Percentiles rank a stretch among this genome's conserved stretches.
Conservation (phyloP, 495 filamentous ascomycete genomes). For the Echria macrotheca region DNA sequence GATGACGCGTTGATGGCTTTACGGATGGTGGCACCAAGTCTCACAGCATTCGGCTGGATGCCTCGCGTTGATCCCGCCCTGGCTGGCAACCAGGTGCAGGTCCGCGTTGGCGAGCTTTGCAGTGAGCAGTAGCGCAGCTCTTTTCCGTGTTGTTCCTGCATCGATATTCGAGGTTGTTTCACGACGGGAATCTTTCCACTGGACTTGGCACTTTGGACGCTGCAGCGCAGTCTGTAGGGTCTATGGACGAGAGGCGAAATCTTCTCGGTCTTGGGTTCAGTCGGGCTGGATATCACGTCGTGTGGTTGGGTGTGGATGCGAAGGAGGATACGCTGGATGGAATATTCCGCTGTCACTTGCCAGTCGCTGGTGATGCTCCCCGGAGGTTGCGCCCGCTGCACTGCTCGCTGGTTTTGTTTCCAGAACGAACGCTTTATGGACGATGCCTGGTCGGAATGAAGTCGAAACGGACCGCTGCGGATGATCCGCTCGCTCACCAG, state of each 20-base stretch:
- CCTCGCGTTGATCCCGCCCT: conserved; percentile 15
- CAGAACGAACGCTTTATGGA: too few species aligned
- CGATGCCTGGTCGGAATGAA: too few species aligned
- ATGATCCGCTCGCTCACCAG: too few species aligned
- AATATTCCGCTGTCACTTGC: conserved; percentile 17
- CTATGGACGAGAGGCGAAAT: neutral
- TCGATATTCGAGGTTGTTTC: conserved; percentile 7
- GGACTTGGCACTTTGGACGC: neutral
- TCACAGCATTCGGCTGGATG: conserved; percentile 19
- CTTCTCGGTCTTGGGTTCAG: conserved; percentile 8
- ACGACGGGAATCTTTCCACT: neutral
- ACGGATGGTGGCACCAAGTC: conserved; percentile 19
- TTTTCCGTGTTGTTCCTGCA: conserved; percentile 6
- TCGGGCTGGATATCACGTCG: conserved; percentile 1
- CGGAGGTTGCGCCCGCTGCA: conserved; percentile 27
- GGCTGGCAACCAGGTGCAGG: conserved; percentile 30
- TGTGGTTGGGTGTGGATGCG: neutral
- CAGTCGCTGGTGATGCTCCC: conserved; percentile 23
- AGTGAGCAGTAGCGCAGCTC: conserved; percentile 25
- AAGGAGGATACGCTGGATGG: neutral
- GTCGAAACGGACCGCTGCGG: conserved; percentile 19
- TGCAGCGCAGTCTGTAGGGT: conserved; percentile 1
- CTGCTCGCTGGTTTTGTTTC: conserved; percentile 27
- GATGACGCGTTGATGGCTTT: conserved; percentile 15
- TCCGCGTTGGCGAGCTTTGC: conserved; percentile 26